Evolutionary conservation across 139 green algal genomes (phyloP).

Genomic region (Chlorella sp.): DNA sequence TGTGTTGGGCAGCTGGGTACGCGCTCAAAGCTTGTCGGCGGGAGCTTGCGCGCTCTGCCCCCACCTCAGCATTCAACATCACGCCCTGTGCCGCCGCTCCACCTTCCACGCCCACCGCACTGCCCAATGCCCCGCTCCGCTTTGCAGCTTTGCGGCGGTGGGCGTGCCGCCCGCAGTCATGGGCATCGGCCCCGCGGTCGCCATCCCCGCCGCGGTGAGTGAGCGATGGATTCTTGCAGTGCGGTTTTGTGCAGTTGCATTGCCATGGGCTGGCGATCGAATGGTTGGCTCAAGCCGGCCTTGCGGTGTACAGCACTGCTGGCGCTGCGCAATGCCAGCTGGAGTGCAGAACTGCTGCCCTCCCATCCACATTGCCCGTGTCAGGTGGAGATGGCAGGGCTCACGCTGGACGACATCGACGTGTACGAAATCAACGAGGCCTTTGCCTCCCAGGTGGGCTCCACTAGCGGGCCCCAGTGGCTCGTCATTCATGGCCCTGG

Average conservation of each 20-base stretch:
- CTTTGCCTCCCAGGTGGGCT: slow-evolving; percentile 80
- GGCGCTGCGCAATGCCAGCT: too few species aligned
- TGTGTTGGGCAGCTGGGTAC: not conserved
- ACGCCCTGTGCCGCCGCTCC: too few species aligned
- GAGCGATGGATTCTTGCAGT: too few species aligned
- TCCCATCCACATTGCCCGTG: too few species aligned
- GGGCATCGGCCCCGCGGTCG: slow-evolving; percentile 95
- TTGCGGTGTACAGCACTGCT: too few species aligned
- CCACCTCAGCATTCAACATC: too few species aligned
- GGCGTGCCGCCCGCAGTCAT: slow-evolving; percentile 97
- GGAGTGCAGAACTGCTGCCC: too few species aligned
- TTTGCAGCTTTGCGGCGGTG: slow-evolving; percentile 78
- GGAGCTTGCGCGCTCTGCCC: not conserved
- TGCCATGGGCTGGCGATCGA: too few species aligned
- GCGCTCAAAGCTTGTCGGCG: not conserved
- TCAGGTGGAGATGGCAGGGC: slow-evolving; percentile 70
- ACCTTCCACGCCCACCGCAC: too few species aligned
- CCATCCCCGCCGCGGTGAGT: slow-evolving; percentile 88
- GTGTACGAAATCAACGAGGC: slow-evolving; percentile 99
- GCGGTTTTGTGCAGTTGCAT: too few species aligned
- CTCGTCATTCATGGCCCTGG: too few species aligned
- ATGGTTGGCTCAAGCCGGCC: too few species aligned
- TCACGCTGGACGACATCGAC: slow-evolving; percentile 94
- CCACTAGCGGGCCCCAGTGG: not conserved
- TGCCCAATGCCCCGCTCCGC: not conserved